Base-by-base conservation (phyloP, 176 grass and related monocot species). In the Areca catechu region DNA sequence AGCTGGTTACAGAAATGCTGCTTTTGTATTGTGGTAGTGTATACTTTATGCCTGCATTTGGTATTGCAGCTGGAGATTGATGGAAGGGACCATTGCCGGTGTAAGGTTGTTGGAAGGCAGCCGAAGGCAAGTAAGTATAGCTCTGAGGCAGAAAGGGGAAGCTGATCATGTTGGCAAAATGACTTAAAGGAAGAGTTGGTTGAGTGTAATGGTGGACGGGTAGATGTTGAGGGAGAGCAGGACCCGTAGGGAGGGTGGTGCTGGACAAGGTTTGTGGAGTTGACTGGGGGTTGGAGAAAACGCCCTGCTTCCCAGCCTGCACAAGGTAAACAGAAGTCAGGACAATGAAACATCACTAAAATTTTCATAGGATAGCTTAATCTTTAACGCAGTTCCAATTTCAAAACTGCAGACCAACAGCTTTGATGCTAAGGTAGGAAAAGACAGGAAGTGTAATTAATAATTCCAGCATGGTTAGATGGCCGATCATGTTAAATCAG, bases 1-100 rank as follows among this genome's bases (percentile, higher is more conserved):
- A 62, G 53, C 79, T 90, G 66, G 80, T 58, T 22, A 70, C 78
- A 48, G 88, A 80, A 51, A 98, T 67, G 52, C 62, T 88, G 69
- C 60, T 85, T 76, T 98, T 98, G 53, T 85, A 98, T 51, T 98
- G 88, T 49, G 84, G 88, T 60, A 88, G 69, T 2, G 84, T 78
- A 65, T 92, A 98, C 65, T 98, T 92, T 60, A 92, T 82, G 65
- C 86, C 92, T 48, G 83, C 70, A 72, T 71, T 86, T 0, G 82
- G 88, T 20, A 98, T 63, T 66, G 84, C 37, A 58, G 83, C 29
- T 0, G 86, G 76, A 76, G 84, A 80, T 74, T 89, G 94, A 57
- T 93, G 87, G 81, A 89, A 98, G 10, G 76, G 79, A 51, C 78
- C 84, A 63, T 89, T 98, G 66, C 77, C 79, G 16, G 94, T 51